A percentile compares a stretch with the other conserved stretches of the same genome.
phyloP scores from a whole-genome alignment of 345 rosid genomes.

The Streptanthus diversifolius region DNA sequence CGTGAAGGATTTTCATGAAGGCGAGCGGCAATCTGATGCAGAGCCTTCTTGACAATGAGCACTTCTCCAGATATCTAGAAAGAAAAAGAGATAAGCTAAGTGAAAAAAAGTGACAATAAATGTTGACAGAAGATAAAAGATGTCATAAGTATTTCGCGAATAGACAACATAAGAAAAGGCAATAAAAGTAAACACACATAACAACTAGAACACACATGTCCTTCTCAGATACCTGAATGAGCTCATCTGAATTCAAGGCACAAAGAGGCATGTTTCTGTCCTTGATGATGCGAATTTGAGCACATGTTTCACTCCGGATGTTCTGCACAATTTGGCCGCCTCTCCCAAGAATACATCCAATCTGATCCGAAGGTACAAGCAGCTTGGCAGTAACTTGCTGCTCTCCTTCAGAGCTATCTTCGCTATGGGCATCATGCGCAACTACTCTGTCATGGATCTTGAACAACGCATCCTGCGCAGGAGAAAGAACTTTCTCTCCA shows the following conservation, averaged over 20 bases:
- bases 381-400: conserved; percentile 67
- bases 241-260: conserved; percentile 85
- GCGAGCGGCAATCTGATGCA: conserved; percentile 72
- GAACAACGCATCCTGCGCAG: conserved; percentile 94
- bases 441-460: conserved; percentile 80
- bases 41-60: conserved; percentile 73
- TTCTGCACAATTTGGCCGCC: conserved; percentile 92
- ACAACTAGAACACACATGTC: not conserved
- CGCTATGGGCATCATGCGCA: conserved; percentile 60
- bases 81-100: not conserved
- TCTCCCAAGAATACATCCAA: conserved; percentile 92
- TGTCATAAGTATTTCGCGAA: not conserved
- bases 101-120: not conserved
- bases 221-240: conserved; percentile 64
- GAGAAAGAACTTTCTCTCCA: conserved; percentile 49
- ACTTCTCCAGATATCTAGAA: conserved; percentile 80
- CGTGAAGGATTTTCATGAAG: conserved; percentile 93
- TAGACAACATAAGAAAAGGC: not conserved
- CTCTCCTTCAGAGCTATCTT: conserved; percentile 56
- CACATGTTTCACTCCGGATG: conserved; percentile 83
- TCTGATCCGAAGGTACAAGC: conserved; percentile 97
- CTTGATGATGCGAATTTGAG: conserved; percentile 88
- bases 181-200: not conserved
- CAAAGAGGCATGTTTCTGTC: conserved; percentile 82
- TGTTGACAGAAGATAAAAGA: not conserved